Evolutionary conservation across 164 flowering plant genomes (phyloP).

Genomic region (Vitis riparia): DNA sequence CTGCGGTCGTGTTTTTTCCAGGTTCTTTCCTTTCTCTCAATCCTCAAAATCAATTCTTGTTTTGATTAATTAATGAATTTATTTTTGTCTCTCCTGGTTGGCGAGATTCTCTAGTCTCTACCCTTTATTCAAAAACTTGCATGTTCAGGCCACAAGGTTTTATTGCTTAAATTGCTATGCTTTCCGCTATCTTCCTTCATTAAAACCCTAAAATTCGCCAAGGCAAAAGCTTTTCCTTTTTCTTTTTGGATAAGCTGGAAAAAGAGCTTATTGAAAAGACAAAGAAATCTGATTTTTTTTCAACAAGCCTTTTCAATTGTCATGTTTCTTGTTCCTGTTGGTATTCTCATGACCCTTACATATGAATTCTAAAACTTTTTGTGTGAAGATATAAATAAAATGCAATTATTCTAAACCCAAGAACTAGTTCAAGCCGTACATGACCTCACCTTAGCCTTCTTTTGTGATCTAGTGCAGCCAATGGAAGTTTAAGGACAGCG

Average conservation of each 20-base stretch:
- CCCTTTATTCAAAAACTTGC: background rate
- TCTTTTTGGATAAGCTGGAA: too few species aligned
- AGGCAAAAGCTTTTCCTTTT: too few species aligned
- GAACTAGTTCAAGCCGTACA: background rate
- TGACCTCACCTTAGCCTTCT: conserved; percentile 12
- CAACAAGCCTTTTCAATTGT: background rate
- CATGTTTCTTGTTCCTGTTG: background rate
- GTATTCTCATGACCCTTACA: background rate
- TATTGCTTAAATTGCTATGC: background rate
- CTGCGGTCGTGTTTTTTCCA: conserved; percentile 96
- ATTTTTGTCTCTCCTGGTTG: background rate
- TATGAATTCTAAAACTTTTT: background rate
- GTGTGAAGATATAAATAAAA: background rate
- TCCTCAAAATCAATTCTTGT: background rate
- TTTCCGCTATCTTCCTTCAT: background rate
- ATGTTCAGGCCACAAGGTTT: background rate
- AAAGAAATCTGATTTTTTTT: background rate
- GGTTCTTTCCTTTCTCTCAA: conserved; percentile 31
- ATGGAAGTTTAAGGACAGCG: background rate
- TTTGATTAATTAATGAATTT: too few species aligned
- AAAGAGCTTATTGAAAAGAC: too few species aligned
- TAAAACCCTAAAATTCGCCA: background rate
- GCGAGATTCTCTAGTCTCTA: too few species aligned
- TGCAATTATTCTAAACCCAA: too few species aligned
- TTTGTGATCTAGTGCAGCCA: conserved; percentile 14